Evolutionary conservation across 306 rosid genomes (phyloP).

Genomic region (Quercus ilex): DNA sequence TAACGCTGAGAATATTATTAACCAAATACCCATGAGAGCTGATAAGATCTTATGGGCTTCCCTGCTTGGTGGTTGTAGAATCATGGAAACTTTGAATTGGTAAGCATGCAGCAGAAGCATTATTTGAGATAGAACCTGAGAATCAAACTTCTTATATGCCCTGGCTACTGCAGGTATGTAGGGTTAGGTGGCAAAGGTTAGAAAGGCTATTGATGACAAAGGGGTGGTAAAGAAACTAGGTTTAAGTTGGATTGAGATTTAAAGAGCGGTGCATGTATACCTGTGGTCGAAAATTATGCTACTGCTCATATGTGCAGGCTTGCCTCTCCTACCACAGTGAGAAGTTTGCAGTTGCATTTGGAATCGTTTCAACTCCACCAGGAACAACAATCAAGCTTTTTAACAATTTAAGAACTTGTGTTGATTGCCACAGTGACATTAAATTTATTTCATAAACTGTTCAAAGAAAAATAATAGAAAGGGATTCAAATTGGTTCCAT

Average conservation of each 20-base stretch:
- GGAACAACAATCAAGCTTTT: slow-evolving; percentile 55
- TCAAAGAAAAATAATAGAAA: slow-evolving; percentile 41
- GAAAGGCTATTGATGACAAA: slow-evolving; percentile 44
- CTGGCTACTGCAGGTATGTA: slow-evolving; percentile 56
- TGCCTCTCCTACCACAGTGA: slow-evolving; percentile 67
- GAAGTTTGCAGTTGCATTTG: slow-evolving; percentile 45
- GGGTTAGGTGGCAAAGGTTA: slow-evolving; percentile 51
- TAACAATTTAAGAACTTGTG: slow-evolving; percentile 69
- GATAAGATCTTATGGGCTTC: no score
- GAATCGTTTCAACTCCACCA: slow-evolving; percentile 62
- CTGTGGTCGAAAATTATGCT: slow-evolving; percentile 50
- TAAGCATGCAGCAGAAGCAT: no score
- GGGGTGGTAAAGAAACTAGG: slow-evolving; percentile 57
- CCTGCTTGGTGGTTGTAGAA: no score
- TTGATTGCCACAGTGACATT: slow-evolving; percentile 62
- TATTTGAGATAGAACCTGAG: slow-evolving; percentile 56
- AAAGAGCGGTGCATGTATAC: slow-evolving; percentile 54
- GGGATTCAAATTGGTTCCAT: slow-evolving; percentile 74
- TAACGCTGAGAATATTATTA: slow-evolving; percentile 45
- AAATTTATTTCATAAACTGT: slow-evolving; percentile 51
- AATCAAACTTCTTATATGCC: slow-evolving; percentile 60
- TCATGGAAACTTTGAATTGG: no score
- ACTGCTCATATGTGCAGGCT: slow-evolving; percentile 52
- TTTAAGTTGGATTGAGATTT: slow-evolving; percentile 64
- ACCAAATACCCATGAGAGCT: slow-evolving; percentile 54